These are phyloP conservation scores for Pyrenopolyporus hunteri DNA, from an alignment of 495 filamentous ascomycete genomes.

Conservation along the genomic window DNA sequence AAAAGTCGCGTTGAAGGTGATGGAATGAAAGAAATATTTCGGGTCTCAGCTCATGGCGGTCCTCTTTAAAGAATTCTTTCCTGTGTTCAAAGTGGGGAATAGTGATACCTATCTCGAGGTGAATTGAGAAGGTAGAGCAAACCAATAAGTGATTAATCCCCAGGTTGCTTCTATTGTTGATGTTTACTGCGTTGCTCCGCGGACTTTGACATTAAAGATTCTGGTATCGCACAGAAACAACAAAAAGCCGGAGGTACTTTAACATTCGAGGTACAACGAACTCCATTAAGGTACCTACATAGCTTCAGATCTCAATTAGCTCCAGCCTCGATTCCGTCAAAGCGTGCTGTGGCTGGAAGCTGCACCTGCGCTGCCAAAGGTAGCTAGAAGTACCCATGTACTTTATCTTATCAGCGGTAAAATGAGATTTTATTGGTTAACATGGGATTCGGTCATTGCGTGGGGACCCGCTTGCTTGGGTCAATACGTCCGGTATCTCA, in stretches of 20 bases:
- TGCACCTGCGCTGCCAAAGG: no score
- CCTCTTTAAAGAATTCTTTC: neutral
- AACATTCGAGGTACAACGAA: no score
- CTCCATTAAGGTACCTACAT: constrained; percentile 26
- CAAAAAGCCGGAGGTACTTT: no score
- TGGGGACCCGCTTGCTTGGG: neutral
- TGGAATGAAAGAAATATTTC: constrained; percentile 21
- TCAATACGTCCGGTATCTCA: no score
- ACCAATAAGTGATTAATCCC: neutral
- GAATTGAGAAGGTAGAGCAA: neutral
- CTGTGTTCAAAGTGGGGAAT: neutral
- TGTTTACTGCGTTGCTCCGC: constrained; percentile 13
- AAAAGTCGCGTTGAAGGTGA: constrained; percentile 20
- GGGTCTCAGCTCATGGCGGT: constrained; percentile 26
- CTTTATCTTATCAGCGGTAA: no score
- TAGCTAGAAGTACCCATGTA: no score
- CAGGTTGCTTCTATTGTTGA: neutral
- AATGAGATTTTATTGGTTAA: neutral
- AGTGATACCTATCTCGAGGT: neutral
- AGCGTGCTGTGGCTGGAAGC: constrained; percentile 17
- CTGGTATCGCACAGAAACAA: no score
- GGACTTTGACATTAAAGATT: no score
- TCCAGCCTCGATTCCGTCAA: constrained; percentile 14
- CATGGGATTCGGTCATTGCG: neutral
- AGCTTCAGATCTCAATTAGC: constrained; percentile 25